Percentiles rank a stretch among this genome's conserved stretches.
phyloP scores from a whole-genome alignment of 164 flowering plant genomes.

The Aristolochia contorta region DNA sequence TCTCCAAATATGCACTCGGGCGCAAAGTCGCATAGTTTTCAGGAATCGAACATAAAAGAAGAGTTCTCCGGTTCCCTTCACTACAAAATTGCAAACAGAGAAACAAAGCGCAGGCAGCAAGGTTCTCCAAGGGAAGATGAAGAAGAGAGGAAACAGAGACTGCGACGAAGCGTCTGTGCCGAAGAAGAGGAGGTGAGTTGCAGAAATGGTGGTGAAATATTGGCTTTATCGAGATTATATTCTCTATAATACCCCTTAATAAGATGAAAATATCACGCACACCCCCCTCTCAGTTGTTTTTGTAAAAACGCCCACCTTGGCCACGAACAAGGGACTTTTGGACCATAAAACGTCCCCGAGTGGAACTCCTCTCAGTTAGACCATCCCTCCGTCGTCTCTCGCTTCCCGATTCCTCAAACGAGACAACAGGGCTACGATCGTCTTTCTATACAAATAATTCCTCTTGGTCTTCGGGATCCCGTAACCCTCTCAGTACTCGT shows the following conservation, averaged over 20 bases:
- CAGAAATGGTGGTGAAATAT: constrained; percentile 9
- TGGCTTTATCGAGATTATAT: constrained; percentile 4
- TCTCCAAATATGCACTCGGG: not conserved
- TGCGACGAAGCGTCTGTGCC: not conserved
- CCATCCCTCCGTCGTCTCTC: no score
- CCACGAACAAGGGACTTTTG: no score
- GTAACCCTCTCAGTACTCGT: no score
- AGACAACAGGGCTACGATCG: no score
- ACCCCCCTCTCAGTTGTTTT: no score
- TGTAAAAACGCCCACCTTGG: no score
- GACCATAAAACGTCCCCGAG: no score
- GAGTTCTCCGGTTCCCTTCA: not conserved
- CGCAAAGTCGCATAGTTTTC: constrained; percentile 1
- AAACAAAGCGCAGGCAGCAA: not conserved
- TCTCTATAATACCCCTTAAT: not conserved
- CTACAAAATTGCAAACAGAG: not conserved
- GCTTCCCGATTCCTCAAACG: no score
- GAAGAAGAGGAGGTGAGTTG: constrained; percentile 4
- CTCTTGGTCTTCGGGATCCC: no score
- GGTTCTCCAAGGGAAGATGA: not conserved
- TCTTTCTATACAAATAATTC: no score
- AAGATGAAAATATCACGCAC: not conserved
- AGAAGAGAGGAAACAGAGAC: constrained; percentile 1
- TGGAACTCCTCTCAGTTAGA: no score
- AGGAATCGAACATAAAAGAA: not conserved